A percentile compares a stretch with the other conserved stretches of the same genome.
Conservation (phyloP, 352 stramenopile genomes). For the Globisporangium echinulatum region DNA sequence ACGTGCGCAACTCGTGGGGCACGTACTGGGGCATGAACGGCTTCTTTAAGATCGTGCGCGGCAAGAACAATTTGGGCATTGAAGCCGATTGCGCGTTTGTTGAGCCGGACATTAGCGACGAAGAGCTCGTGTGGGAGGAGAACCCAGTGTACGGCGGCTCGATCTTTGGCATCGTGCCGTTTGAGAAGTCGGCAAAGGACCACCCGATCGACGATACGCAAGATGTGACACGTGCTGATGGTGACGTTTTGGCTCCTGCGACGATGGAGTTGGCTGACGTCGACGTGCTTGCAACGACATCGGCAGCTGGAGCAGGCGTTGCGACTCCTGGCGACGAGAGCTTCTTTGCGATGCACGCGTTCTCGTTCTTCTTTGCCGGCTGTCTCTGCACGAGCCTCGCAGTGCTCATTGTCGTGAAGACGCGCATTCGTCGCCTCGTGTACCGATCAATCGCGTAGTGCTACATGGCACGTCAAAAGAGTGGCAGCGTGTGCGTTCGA, state of each 20-base stretch:
- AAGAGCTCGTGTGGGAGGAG: constrained; percentile 80
- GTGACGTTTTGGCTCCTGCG: constrained; percentile 8
- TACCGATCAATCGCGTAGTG: constrained; percentile 49
- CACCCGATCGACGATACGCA: constrained; percentile 89
- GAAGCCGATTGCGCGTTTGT: constrained; percentile 88
- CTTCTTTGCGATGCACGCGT: constrained; percentile 24
- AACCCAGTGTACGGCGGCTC: constrained; percentile 67
- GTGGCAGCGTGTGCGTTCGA: not conserved
- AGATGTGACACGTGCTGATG: constrained; percentile 57
- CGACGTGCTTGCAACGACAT: constrained; percentile 6
- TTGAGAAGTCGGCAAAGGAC: constrained; percentile 60
- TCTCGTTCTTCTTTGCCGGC: constrained; percentile 57
- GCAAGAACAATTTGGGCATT: constrained; percentile 90
- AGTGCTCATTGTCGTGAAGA: constrained; percentile 38
- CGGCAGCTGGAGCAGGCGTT: not conserved
- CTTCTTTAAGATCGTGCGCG: constrained; percentile 93
- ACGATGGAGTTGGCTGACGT: not conserved
- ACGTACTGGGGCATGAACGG: constrained; percentile 95
- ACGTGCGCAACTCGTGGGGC: constrained; percentile 94
- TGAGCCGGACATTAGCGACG: constrained; percentile 75
- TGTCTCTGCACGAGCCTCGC: constrained; percentile 41
- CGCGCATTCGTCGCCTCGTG: constrained; percentile 41
- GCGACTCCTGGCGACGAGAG: constrained; percentile 5
- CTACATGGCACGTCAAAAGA: not conserved
- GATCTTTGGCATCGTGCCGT: constrained; percentile 72